A percentile compares a stretch with the other conserved stretches of the same genome.
Conservation (phyloP, 371 early-diverging fungal species). For the Actinomortierella ambigua region DNA sequence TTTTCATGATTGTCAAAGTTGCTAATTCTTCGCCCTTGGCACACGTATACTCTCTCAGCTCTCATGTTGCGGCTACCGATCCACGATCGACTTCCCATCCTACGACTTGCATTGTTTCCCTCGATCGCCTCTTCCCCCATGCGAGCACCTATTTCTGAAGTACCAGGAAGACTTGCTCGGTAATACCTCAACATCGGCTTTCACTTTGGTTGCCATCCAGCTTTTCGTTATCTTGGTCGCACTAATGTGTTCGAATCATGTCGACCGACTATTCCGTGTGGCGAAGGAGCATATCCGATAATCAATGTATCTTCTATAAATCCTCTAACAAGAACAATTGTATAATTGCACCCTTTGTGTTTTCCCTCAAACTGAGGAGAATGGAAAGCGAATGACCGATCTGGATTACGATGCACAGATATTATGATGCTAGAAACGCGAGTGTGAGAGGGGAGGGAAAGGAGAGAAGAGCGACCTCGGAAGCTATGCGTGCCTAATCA, state of each 20-base stretch:
- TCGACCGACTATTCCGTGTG: slow-evolving; percentile 49
- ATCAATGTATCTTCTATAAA: too few species aligned
- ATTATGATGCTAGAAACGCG: too few species aligned
- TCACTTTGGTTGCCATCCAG: slow-evolving; percentile 53
- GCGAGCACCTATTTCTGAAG: slow-evolving; percentile 54
- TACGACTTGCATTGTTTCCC: slow-evolving; percentile 64
- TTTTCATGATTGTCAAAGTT: too few species aligned
- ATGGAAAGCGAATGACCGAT: too few species aligned
- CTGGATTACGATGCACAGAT: too few species aligned
- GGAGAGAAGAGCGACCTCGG: too few species aligned
- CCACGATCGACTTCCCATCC: slow-evolving; percentile 58
- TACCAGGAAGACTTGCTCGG: slow-evolving; percentile 52
- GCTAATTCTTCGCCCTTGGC: too few species aligned
- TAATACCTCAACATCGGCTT: slow-evolving; percentile 54
- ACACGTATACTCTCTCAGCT: too few species aligned
- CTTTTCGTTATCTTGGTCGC: slow-evolving; percentile 55
- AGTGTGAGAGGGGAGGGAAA: too few species aligned
- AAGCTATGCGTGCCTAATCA: background rate
- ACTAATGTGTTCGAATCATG: slow-evolving; percentile 61
- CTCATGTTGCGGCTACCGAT: slow-evolving; percentile 64
- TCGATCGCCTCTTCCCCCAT: slow-evolving; percentile 57
- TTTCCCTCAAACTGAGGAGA: background rate
- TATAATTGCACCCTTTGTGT: too few species aligned
- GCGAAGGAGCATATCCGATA: too few species aligned
- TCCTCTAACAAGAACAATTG: too few species aligned